A percentile compares a stretch with the other conserved stretches of the same genome.
Evolutionary conservation across 2,329 filamentous ascomycete species (phyloP).

Genomic region (Epichloe sylvatica): DNA sequence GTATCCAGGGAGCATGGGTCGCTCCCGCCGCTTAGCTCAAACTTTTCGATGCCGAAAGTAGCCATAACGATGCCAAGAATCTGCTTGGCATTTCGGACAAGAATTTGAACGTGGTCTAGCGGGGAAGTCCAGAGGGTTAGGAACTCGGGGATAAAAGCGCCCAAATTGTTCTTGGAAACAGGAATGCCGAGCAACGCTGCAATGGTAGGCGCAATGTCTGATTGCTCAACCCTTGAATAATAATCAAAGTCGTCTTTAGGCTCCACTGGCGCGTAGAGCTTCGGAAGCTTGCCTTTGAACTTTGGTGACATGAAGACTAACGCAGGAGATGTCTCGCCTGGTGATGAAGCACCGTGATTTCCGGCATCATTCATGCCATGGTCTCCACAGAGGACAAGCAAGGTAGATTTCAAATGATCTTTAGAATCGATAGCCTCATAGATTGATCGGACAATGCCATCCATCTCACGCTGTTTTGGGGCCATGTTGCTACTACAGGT

Average conservation of each 20-base stretch:
- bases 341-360: slow-evolving; percentile 87
- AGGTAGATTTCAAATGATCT: slow-evolving; percentile 57
- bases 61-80: slow-evolving; percentile 64
- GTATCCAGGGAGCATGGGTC: slow-evolving; percentile 24
- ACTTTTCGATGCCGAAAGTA: slow-evolving; percentile 44
- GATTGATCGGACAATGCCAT: slow-evolving; percentile 61
- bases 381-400: slow-evolving; percentile 81
- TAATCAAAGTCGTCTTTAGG: slow-evolving; percentile 63
- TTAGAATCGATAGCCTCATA: slow-evolving; percentile 61
- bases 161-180: slow-evolving; percentile 77
- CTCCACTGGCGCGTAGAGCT: slow-evolving; percentile 36
- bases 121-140: slow-evolving; percentile 53
- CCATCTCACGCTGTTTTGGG: slow-evolving; percentile 90
- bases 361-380: slow-evolving; percentile 99
- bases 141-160: slow-evolving; percentile 69
- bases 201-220: slow-evolving; percentile 81
- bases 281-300: slow-evolving; percentile 41
- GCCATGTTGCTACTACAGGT: slow-evolving; percentile 65
- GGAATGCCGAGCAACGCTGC: slow-evolving; percentile 79
- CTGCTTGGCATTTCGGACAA: slow-evolving; percentile 68
- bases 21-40: slow-evolving; percentile 19
- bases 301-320: slow-evolving; percentile 84
- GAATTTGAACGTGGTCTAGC: slow-evolving; percentile 48
- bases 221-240: slow-evolving; percentile 79
- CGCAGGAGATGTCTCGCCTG: slow-evolving; percentile 87